Evolutionary conservation across 164 flowering plant species (phyloP), one percentile per base, ranked within the genome.

Genomic region (Tetracentron sinense): DNA sequence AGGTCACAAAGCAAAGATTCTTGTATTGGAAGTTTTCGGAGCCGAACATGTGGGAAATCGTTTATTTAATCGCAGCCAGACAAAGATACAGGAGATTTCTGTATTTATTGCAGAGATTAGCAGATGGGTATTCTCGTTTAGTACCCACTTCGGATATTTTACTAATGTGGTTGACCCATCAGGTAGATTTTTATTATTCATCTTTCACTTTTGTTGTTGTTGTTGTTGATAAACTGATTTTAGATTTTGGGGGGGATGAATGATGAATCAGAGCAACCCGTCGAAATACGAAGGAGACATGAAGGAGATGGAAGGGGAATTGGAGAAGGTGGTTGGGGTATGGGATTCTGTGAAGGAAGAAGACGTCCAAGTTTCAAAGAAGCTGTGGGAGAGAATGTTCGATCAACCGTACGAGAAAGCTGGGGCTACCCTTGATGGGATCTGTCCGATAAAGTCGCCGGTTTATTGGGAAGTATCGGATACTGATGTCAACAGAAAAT

Each of bases 341-440:
- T 75, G 84, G 83, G 93, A 76, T 42, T 53, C 49, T 38, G 78
- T 76, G 21, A 75, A 76, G 19, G 77, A 72, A 42, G 81, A 70
- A 69, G 85, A 79, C 25, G 35, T 86, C 1, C 73, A 80, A 63
- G 78, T 68, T 50, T 84, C 86, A 0, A 85, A 78, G 75, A 78
- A 60, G 60, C 70, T 85, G 0, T 94, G 99, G 99, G 93, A 91
- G 56, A 72, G 64, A 54, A 65, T 71, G 15, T 94, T 82, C 61
- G 84, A 86, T 72, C 84, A 80, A 68, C 96, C 99, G 12, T 91
- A 84, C 60, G 96, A 91, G 80, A 94, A 81, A 81, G 96, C 96
- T 42, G 97, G 99, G 49, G 59, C 71, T 8, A 74, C 69, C 61
- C 48, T 77, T 60, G 78, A 69, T 26, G 48, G 64, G 58, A 42